Percentiles rank a stretch among this genome's conserved stretches.
phyloP scores from a whole-genome alignment of 2,329 filamentous ascomycete genomes.

The Fusarium buxicola region DNA sequence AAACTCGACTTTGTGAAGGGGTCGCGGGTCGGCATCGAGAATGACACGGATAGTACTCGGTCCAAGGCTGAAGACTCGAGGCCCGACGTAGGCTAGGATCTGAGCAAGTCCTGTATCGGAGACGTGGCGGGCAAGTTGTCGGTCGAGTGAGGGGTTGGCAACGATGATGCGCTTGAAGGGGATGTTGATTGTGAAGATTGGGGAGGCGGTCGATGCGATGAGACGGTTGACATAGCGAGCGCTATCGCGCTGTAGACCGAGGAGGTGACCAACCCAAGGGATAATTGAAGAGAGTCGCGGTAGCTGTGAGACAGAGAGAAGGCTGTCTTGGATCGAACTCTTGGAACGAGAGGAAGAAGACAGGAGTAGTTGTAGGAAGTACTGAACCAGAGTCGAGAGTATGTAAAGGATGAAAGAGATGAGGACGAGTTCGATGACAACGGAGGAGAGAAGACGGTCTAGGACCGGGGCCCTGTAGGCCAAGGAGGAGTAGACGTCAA shows the following conservation, averaged over 20 bases:
- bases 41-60: conserved; percentile 40
- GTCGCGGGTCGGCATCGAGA: conserved; percentile 44
- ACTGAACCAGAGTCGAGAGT: conserved; percentile 16
- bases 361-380: conserved; percentile 1
- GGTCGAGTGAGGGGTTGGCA: conserved; percentile 46
- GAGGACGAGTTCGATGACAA: conserved; percentile 25
- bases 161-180: conserved; percentile 46
- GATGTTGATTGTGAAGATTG: conserved; percentile 48
- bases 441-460: conserved; percentile 10
- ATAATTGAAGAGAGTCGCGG: conserved; percentile 37
- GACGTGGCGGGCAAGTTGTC: conserved; percentile 44
- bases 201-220: conserved; percentile 37
- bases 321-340: conserved; percentile 6
- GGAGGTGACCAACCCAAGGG: conserved; percentile 44
- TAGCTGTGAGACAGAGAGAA: conserved; percentile 35
- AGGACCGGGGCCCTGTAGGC: not conserved
- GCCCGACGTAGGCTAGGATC: conserved; percentile 47
- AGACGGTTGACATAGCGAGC: conserved; percentile 45
- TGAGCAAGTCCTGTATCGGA: conserved; percentile 48
- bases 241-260: conserved; percentile 41
- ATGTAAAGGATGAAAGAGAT: conserved; percentile 16
- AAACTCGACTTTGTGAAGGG: conserved; percentile 46
- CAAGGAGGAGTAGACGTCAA: conserved; percentile 6
- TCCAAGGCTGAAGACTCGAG: conserved; percentile 44
- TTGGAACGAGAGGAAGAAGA: conserved; percentile 17